Base-by-base conservation (phyloP, 257 asterid genomes). In the Plantago major region DNA sequence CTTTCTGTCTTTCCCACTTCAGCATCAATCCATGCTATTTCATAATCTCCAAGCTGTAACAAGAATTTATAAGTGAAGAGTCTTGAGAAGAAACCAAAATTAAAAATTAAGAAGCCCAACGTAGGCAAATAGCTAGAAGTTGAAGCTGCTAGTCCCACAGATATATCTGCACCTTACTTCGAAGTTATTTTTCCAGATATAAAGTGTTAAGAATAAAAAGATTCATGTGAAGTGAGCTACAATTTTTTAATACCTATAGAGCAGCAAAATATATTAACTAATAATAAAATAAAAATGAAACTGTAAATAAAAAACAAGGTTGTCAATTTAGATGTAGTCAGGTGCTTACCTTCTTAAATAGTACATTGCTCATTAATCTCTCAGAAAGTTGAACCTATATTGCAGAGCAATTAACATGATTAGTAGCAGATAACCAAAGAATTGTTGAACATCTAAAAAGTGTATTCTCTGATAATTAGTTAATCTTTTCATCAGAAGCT, bases 1-100 rank as follows among this genome's bases (percentile, higher is more conserved):
- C 58, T 78, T 62, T 86, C 95, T 19, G 89, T 77, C 81, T 83
- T 82, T 68, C 88, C 97, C 57, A 87, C 97, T 82, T 84, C 89
- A 69, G 96, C 95, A 80, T 92, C 95, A 75, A 89, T 63, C 99
- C 99, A 92, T 40, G 99, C 96, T 67, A 92, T 74, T 81, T 92
- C 99, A 67, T 89, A 83, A 59, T 92, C 99, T 67, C 97, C 99
- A 69, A 92, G 86, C 97, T 89, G 77, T 66, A 72, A 71, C 65
- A 58, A 66, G 68, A 64, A 68, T 50, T 13, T 62, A 58, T 42
- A 60, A 3, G 37, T 59, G 58, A 46, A 52, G 46, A 14, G 40
- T 38, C 46, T 16, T 66, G 30, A 58, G 43, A 33, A 0, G 37
- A 19, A 53, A 26, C 17, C 42, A 19, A 48, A 4, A 4, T 33